Percentiles rank a stretch among this genome's conserved stretches.
Evolutionary conservation across 169 alveolate genomes (phyloP).

Genomic region (Plasmodium relictum): DNA sequence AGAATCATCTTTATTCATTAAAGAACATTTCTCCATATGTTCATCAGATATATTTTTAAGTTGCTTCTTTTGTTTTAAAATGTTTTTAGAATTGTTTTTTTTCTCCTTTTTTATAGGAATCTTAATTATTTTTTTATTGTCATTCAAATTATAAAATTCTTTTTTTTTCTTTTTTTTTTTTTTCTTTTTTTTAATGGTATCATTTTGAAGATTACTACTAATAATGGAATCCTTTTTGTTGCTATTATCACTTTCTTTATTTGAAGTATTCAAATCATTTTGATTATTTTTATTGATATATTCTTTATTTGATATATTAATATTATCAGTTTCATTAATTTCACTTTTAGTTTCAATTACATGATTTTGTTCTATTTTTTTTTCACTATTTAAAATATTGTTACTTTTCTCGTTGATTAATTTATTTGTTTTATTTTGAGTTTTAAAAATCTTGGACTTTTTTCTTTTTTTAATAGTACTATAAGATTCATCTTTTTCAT

Average conservation of each 20-base stretch:
- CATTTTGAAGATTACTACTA: slow-evolving; percentile 3
- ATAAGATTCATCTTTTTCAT: slow-evolving; percentile 41
- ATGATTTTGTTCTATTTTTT: slow-evolving; percentile 12
- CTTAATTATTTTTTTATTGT: slow-evolving; percentile 22
- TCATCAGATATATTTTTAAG: slow-evolving; percentile 10
- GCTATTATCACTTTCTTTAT: slow-evolving; percentile 11
- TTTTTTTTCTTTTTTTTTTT: slow-evolving; percentile 13
- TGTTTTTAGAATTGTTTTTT: slow-evolving; percentile 5
- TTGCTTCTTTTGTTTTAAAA: neutral
- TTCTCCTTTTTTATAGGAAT: slow-evolving; percentile 15
- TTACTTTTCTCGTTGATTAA: slow-evolving; percentile 7
- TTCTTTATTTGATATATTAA: slow-evolving; percentile 8
- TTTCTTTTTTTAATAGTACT: slow-evolving; percentile 18
- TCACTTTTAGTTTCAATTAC: neutral
- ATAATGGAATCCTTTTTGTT: slow-evolving; percentile 7
- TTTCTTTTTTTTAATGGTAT: slow-evolving; percentile 16
- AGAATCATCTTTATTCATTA: slow-evolving; percentile 2
- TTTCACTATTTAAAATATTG: slow-evolving; percentile 5
- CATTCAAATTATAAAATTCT: neutral
- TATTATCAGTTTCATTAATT: neutral
- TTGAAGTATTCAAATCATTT: neutral
- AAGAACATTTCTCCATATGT: neutral
- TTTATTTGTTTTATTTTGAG: slow-evolving; percentile 18
- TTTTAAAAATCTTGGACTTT: slow-evolving; percentile 7
- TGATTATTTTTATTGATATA: slow-evolving; percentile 14